Percentiles rank a stretch among this genome's conserved stretches.
phyloP scores from a whole-genome alignment of 23 red algal species.

The Gracilaria gracilis region DNA sequence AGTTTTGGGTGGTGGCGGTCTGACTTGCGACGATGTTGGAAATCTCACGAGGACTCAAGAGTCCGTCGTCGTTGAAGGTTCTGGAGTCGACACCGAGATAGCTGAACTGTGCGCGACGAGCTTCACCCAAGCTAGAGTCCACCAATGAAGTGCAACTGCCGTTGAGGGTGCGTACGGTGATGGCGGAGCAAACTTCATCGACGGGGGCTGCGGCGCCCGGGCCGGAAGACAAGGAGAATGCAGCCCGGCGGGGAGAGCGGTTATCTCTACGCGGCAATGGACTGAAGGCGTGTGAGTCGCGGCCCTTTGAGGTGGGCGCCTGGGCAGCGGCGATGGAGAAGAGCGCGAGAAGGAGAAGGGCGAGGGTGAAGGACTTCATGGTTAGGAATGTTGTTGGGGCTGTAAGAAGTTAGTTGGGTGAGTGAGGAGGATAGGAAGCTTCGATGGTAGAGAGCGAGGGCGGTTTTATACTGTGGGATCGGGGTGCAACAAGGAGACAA shows the following conservation, averaged over 20 bases:
- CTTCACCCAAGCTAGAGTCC: constrained; percentile 10
- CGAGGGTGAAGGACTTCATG: not conserved
- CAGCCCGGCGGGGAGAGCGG: not conserved
- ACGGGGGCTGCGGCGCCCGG: not conserved
- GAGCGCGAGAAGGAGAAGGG: not conserved
- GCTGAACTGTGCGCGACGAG: constrained; percentile 19
- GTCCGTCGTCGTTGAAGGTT: not conserved
- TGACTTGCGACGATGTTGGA: constrained; percentile 40
- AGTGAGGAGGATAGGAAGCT: too few species aligned
- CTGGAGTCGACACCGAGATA: constrained; percentile 7
- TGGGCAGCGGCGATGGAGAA: not conserved
- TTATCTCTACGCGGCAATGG: not conserved
- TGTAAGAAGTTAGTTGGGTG: too few species aligned
- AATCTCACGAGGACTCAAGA: not conserved
- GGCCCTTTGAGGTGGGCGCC: not conserved
- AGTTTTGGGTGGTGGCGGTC: not conserved
- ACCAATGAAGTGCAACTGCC: not conserved
- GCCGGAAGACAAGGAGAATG: too few species aligned
- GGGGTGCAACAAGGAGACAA: too few species aligned
- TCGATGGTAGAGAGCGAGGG: too few species aligned
- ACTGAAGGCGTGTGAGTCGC: not conserved
- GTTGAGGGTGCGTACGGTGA: not conserved
- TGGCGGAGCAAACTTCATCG: not conserved
- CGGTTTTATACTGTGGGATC: too few species aligned
- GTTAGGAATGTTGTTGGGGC: not conserved